Evolutionary conservation across 495 filamentous ascomycete species (phyloP).

Genomic region (Massariosphaeria phaeospora): DNA sequence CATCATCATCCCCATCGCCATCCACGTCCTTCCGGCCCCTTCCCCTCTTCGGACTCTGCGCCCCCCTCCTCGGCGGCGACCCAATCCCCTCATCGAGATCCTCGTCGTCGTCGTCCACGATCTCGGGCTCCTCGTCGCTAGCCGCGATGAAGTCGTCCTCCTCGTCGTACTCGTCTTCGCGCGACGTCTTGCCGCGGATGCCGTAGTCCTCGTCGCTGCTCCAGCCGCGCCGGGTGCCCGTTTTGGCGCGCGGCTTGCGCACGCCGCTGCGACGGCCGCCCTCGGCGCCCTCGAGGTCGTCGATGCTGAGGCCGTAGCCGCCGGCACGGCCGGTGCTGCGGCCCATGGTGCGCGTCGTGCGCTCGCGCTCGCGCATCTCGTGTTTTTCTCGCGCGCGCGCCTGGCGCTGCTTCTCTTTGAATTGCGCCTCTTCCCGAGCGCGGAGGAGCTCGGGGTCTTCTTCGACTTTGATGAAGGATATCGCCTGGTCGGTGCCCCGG

Average conservation of each 20-base stretch:
- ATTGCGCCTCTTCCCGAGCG: constrained; percentile 58
- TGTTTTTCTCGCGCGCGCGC: constrained; percentile 31
- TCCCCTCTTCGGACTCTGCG: constrained; percentile 34
- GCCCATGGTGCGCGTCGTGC: constrained; percentile 50
- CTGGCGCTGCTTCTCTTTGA: constrained; percentile 34
- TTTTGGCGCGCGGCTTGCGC: constrained; percentile 28
- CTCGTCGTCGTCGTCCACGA: constrained; percentile 56
- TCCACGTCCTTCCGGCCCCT: constrained; percentile 27
- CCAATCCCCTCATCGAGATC: constrained; percentile 40
- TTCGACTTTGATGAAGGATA: constrained; percentile 54
- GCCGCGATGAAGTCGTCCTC: constrained; percentile 52
- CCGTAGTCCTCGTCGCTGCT: constrained; percentile 51
- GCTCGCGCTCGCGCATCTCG: constrained; percentile 57
- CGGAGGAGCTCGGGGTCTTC: constrained; percentile 79
- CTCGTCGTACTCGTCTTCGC: constrained; percentile 70
- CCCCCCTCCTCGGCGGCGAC: constrained; percentile 28
- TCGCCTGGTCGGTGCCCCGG: constrained; percentile 53
- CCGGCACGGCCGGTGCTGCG: constrained; percentile 41
- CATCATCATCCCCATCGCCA: constrained; percentile 31
- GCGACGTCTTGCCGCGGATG: constrained; percentile 54
- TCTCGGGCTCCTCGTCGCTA: constrained; percentile 50
- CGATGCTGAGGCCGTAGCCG: constrained; percentile 57
- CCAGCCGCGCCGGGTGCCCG: constrained; percentile 37
- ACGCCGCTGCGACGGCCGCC: constrained; percentile 51
- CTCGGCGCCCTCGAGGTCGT: constrained; percentile 67